Evolutionary conservation across 345 rosid genomes (phyloP), one percentile per base, ranked within the genome.

Genomic region (Citrus hindsii): DNA sequence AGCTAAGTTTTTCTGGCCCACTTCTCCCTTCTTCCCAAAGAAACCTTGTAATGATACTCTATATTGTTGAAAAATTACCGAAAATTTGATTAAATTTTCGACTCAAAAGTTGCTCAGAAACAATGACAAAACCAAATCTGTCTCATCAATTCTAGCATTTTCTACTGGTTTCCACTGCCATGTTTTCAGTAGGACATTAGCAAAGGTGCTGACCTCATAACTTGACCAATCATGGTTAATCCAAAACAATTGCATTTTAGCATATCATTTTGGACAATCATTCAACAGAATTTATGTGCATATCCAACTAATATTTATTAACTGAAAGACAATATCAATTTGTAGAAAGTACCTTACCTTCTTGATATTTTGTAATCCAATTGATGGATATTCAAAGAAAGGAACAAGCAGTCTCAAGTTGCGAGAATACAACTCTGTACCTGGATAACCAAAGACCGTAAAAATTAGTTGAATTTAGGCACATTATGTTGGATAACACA

Each of bases 361-460:
- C 77, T 92, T 86, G 38, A 93, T 92, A 67, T 71, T 76, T 82
- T 81, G 82, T 70, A 95, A 82, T 82, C 69, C 90, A 86, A 93
- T 91, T 22, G 92, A 89, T 64, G 99, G 94, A 69, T 68, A 69
- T 67, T 88, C 92, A 19, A 95, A 91, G 90, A 95, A 95, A 48
- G 98, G 97, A 86, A 91, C 93, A 3, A 95, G 91, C 83, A 95
- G 85, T 74, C 78, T 90, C 86, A 95, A 85, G 91, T 95, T 95
- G 30, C 93, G 92, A 35, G 90, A 83, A 82, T 95, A 95, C 84
- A 95, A 72, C 74, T 86, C 83, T 63, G 82, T 92, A 73, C 97
- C 98, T 93, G 83, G 59, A 82, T 62, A 79, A 63, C 21, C 69
- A 24, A 73, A 77, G 77, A 40, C 51, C 56, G 38, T 5, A 38